Evolutionary conservation across 257 asterid genomes (phyloP), one percentile per base, ranked within the genome.

Genomic region (Solanum chilense): DNA sequence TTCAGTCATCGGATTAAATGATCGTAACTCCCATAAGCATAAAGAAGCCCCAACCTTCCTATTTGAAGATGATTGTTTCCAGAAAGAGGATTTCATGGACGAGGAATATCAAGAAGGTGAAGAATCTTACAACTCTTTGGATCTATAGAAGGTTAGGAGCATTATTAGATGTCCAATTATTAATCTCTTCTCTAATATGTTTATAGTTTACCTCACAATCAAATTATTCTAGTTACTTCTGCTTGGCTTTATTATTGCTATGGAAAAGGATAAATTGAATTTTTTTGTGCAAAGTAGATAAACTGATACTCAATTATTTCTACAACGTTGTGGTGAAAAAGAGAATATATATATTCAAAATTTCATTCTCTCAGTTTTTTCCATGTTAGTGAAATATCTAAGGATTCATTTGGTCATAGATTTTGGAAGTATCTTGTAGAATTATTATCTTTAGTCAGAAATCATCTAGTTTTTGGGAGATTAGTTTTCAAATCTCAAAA

Each of bases 21-120:
- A 95, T 88, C 82, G 88, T 62, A 90, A 88, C 84, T 29, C 90
- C n/a, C 86, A 88, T 86, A 90, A 90, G 85, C 86, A 86, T 80
- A 88, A 89, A 87, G 98, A 94, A 87, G 92, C 93, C 81, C 58
- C 92, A 6, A 74, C 89, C 84, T 92, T 94, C 73, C 96, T 96
- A 74, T 89, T 87, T 68, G 93, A 92, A 49, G 90, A 91, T 52
- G 83, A 90, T 15, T 86, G 85, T 85, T 86, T 82, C 73, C 89
- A 86, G 73, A 91, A 86, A 80, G 73, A 87, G 9, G 89, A 86
- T 62, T 85, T 70, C 84, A 84, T 88, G 23, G 91, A 90, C 7
- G 93, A 90, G 73, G 97, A 92, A 23, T 73, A 89, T 70, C 91
- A 93, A 70, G 91, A 91, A 89, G 91, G 92, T 62, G 93, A 89